Base-by-base conservation (phyloP, 2,329 filamentous ascomycete species). In the Colletotrichum acutatum region DNA sequence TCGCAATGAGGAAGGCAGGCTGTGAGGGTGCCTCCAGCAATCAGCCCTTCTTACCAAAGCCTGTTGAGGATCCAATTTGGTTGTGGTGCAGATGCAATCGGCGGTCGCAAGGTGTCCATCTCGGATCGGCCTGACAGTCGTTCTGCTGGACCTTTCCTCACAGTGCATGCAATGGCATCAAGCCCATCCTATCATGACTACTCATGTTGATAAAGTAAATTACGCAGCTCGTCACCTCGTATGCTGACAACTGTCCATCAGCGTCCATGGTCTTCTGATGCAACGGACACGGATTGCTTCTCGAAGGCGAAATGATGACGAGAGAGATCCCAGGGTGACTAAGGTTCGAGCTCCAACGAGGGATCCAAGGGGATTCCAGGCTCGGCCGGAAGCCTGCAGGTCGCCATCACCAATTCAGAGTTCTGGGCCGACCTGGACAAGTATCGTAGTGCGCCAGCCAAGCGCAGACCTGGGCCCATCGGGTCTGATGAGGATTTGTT, bases 341-440 rank as follows among this genome's bases (percentile, higher is more conserved):
- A 69, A 32, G 63, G 58, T 64, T 72, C 28, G 34, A 19, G 9
- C 16, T 22, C 22, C 30, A n/a, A 28, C n/a, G 34, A 22, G 46
- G 49, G 32, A 34, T 68, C 53, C 65, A 72, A 65, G 71, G 68
- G 53, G n/a, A 42, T 66, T 54, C 62, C 68, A 74, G 68, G 71
- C 68, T 54, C 57, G 58, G 32, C 30, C 28, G 62, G 53, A 62
- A 66, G 57, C 56, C 68, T 62, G 68, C 49, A 53, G 30, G 52
- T 66, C n/a, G 32, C 4, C 37, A 68, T 68, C 68, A 62, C 60
- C 57, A 74, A 63, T 62, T 74, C 71, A 62, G 63, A 67, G 71
- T 74, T 72, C 71, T 49, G 53, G 52, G 62, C 67, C 64, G 67
- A 57, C 53, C 57, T 59, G 59, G 62, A 61, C 56, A 65, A 72